Base-by-base conservation (phyloP, 2,329 filamentous ascomycete genomes). In the Pseudofabraea citricarpa region DNA sequence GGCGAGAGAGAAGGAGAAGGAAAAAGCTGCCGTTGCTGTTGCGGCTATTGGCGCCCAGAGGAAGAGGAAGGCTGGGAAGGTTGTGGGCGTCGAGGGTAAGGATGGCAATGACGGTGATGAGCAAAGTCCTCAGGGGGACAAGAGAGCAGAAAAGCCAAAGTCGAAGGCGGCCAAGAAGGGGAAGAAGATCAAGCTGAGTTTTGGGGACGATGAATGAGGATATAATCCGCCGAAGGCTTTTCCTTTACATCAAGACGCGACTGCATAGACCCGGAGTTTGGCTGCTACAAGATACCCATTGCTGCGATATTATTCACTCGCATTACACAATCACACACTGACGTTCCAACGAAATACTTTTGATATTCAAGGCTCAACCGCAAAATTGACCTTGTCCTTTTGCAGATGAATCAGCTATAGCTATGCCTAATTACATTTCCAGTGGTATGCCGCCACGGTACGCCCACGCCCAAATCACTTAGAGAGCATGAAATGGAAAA, bases 151-250 rank as follows among this genome's bases (percentile, higher is more conserved):
- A 19, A 60, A 60, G 20, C 22, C 21, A 41, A 31, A 31, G 16
- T 7, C 27, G 10, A 31, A 50, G 32, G 38, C 35, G 19, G 56
- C 53, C 5, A 61, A 81, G 59, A 64, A 63, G 35, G 58, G 45
- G 2, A 62, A 81, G 59, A 83, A 83, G 66, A 77, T 85, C 47
- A 84, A 84, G 65, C 66, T 85, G 36, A 85, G 81, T 61, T 85
- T 85, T 57, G 77, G 77, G 20, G 75, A 83, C 44, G 79, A 82
- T 15, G 75, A 79, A 36, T 61, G 45, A 53, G 23, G 24, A 12
- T 15, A n/a, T 31, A 5, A 12, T 31, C 16, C 6, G 16, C 6
- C 13, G 13, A 31, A 7, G 27, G 27, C 27, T 12, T 31, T 31
- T 31, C 18, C 13, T 13, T 32, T 13, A n/a, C n/a, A 6, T 20